Evolutionary conservation across 2,329 filamentous ascomycete genomes (phyloP).

Genomic region (Ascochyta koolunga): DNA sequence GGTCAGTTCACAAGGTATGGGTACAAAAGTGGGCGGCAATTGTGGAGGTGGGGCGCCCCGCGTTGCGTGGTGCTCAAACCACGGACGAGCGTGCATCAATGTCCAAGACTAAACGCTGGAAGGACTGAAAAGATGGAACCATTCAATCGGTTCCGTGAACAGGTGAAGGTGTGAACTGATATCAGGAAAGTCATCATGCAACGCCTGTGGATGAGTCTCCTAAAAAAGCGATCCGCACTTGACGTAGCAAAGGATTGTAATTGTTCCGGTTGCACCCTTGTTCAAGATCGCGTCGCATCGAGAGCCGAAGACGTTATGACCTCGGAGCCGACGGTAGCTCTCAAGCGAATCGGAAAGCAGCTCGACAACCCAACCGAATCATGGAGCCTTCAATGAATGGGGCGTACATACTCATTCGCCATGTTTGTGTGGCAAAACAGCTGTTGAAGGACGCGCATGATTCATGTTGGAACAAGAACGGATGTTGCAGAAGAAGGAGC

Average conservation of each 20-base stretch:
- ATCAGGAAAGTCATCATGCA: too few relatives aligned
- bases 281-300: constrained; percentile 8
- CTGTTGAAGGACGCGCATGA: background rate
- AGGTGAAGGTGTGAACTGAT: background rate
- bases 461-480: constrained; percentile 6
- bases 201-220: background rate
- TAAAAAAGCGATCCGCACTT: background rate
- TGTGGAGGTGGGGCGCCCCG: constrained; percentile 11
- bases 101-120: too few relatives aligned
- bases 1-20: constrained; percentile 4
- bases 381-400: background rate
- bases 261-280: constrained; percentile 6
- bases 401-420: background rate
- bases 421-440: background rate
- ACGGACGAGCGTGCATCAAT: background rate
- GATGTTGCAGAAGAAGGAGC: constrained; percentile 2
- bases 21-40: constrained; percentile 9
- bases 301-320: constrained; percentile 1
- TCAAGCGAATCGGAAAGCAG: background rate
- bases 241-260: constrained; percentile 4
- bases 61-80: background rate
- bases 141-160: too few relatives aligned
- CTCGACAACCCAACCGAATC: background rate
- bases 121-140: too few relatives aligned
- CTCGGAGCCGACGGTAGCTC: background rate